phyloP scores from a whole-genome alignment of 192 early-diverging fungal genomes.

The Powellomyces hirtus region DNA sequence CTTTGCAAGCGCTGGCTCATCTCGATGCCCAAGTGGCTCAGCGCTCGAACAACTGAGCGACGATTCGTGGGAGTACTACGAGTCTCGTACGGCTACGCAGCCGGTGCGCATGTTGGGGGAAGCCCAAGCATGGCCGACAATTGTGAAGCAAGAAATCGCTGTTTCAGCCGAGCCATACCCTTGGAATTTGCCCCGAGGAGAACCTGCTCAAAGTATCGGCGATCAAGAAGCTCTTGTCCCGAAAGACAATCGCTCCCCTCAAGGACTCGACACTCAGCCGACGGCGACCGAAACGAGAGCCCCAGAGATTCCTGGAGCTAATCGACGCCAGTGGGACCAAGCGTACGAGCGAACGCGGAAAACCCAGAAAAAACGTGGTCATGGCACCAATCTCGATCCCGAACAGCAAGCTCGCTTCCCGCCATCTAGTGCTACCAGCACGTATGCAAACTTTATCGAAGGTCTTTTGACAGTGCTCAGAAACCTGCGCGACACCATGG shows the following conservation, averaged over 20 bases:
- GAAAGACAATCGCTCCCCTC: background rate
- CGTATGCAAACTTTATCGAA: background rate
- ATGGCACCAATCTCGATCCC: slow-evolving; percentile 1
- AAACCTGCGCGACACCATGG: background rate
- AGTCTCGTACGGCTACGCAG: no score
- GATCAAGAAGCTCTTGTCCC: background rate
- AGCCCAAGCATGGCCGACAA: no score
- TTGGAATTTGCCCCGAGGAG: background rate
- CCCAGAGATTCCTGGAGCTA: no score
- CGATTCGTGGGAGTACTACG: no score
- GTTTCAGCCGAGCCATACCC: background rate
- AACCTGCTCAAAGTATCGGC: background rate
- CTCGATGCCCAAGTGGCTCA: no score
- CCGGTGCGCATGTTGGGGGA: no score
- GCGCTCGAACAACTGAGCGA: no score
- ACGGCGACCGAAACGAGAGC: no score
- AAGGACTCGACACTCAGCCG: no score
- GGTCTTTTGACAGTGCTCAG: background rate
- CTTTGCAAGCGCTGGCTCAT: no score
- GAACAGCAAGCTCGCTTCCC: slow-evolving; percentile 5
- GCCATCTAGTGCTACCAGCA: background rate
- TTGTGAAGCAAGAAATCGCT: no score
- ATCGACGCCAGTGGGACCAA: slow-evolving; percentile 4
- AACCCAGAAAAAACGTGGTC: background rate
- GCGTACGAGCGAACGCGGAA: background rate